Evolutionary conservation across 2,329 filamentous ascomycete species (phyloP).

Genomic region (Dactylellina leptospora): DNA sequence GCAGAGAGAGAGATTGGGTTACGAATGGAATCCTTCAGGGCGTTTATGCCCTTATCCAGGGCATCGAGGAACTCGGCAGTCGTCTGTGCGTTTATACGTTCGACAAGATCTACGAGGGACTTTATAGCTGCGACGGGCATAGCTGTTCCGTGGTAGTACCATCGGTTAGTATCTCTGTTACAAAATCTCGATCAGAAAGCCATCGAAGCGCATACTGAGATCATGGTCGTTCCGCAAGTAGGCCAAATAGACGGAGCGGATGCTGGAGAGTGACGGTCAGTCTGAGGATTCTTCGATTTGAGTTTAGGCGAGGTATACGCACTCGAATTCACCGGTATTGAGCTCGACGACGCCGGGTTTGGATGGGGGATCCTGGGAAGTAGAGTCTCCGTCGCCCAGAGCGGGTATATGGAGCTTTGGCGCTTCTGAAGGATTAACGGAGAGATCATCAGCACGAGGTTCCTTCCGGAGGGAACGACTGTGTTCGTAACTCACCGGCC

Average conservation of each 20-base stretch:
- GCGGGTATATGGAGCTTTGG: slow-evolving; percentile 27
- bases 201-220: slow-evolving; percentile 47
- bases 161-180: no score
- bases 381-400: not conserved
- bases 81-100: slow-evolving; percentile 79
- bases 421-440: not conserved
- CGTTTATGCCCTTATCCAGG: slow-evolving; percentile 77
- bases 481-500: slow-evolving; percentile 21
- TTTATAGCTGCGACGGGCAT: slow-evolving; percentile 97
- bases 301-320: not conserved
- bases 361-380: not conserved
- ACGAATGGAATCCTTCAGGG: slow-evolving; percentile 78
- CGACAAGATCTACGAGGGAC: slow-evolving; percentile 85
- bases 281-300: not conserved
- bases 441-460: not conserved
- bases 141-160: no score
- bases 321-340: slow-evolving; percentile 47
- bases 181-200: no score
- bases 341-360: slow-evolving; percentile 28
- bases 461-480: not conserved
- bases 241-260: slow-evolving; percentile 33
- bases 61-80: slow-evolving; percentile 93
- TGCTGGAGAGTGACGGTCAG: slow-evolving; percentile 12
- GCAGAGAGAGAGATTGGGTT: slow-evolving; percentile 93
- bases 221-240: slow-evolving; percentile 43